Percentiles rank a stretch among this genome's conserved stretches.
Evolutionary conservation across 176 grass and related monocot species (phyloP).

Genomic region (Eragrostis nindensis): DNA sequence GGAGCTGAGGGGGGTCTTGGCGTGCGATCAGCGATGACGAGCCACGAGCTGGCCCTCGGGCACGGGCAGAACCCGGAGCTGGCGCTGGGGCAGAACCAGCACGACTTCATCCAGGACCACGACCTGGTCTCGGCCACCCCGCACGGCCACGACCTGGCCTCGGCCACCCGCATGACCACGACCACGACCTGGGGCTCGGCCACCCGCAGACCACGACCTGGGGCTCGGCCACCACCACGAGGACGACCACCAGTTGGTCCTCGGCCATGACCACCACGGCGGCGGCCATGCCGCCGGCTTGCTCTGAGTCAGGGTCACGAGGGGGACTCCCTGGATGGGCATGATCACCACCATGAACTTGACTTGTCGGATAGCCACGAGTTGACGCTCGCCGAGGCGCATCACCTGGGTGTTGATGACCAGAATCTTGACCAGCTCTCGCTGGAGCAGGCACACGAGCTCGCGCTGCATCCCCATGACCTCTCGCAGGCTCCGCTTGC

Average conservation of each 20-base stretch:
- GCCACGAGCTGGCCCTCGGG: constrained; percentile 85
- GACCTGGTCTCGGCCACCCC: constrained; percentile 67
- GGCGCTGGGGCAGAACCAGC: constrained; percentile 57
- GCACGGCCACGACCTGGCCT: constrained; percentile 63
- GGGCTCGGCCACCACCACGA: constrained; percentile 64
- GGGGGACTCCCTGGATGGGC: constrained; percentile 46
- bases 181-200: constrained; percentile 55
- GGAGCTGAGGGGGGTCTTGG: neutral
- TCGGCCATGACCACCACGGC: constrained; percentile 58
- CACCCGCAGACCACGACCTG: constrained; percentile 53
- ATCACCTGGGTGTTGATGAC: constrained; percentile 60
- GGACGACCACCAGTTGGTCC: constrained; percentile 59
- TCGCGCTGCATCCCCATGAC: constrained; percentile 68
- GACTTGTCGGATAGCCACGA: constrained; percentile 73
- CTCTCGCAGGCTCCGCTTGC: constrained; percentile 62
- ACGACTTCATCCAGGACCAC: constrained; percentile 46
- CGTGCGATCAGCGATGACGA: constrained; percentile 62
- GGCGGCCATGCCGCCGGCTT: constrained; percentile 60
- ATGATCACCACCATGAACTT: constrained; percentile 71
- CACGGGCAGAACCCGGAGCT: constrained; percentile 76
- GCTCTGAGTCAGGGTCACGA: constrained; percentile 72
- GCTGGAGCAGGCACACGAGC: constrained; percentile 75
- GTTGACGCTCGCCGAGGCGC: constrained; percentile 66
- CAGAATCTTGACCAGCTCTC: constrained; percentile 76
- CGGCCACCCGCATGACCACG: constrained; percentile 60